Percentiles rank a stretch among this genome's conserved stretches.
These are phyloP conservation scores for Cladosporium sp. DNA, from an alignment of 2,329 filamentous ascomycete genomes.

Conservation along the genomic window DNA sequence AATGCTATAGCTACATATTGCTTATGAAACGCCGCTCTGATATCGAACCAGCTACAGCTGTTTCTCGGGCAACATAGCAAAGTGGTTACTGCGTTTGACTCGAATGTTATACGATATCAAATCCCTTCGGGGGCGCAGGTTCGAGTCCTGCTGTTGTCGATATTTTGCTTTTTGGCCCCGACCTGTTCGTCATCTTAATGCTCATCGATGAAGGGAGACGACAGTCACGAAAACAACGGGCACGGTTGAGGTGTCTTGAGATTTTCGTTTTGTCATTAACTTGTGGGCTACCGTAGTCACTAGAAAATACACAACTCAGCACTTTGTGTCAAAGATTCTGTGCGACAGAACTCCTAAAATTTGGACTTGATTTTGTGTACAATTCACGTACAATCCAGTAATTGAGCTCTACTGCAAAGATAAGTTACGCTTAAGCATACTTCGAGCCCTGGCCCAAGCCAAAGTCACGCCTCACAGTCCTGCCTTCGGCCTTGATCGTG, in stretches of 20 bases:
- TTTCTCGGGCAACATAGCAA: conserved; percentile 10
- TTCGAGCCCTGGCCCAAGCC: conserved; percentile 14
- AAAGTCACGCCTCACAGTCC: conserved; percentile 31
- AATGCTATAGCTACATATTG: not conserved
- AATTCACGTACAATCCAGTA: too few species aligned
- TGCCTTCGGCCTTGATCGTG: conserved; percentile 28
- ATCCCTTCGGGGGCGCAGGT: conserved; percentile 16
- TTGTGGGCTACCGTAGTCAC: too few species aligned
- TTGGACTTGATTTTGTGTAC: too few species aligned
- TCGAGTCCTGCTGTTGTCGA: conserved; percentile 15
- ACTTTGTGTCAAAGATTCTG: too few species aligned
- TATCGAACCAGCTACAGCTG: not conserved
- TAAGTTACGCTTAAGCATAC: not conserved
- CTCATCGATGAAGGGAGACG: too few species aligned
- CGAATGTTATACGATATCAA: conserved; percentile 10
- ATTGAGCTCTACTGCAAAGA: too few species aligned
- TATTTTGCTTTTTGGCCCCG: not conserved
- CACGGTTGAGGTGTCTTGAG: too few species aligned
- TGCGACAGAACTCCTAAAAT: too few species aligned
- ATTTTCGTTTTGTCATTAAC: too few species aligned
- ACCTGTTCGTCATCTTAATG: too few species aligned
- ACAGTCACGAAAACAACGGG: too few species aligned
- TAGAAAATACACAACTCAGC: too few species aligned
- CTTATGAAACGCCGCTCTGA: not conserved
- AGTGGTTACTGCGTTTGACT: conserved; percentile 16